Conservation (phyloP, 805 yeast species). For the Saccharomycopsis fodiens region DNA sequence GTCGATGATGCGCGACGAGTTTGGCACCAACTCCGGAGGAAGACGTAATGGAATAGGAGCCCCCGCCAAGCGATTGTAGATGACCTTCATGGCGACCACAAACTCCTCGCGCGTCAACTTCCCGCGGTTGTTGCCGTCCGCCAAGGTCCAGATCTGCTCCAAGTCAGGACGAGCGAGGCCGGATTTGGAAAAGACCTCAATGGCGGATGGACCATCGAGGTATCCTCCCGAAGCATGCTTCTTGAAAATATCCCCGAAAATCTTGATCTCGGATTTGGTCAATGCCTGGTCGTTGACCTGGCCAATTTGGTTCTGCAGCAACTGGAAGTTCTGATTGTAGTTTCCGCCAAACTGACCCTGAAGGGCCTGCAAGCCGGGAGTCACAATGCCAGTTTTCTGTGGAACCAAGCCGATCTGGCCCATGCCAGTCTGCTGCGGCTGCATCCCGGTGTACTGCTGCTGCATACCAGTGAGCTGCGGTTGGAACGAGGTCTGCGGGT, state of each 20-base stretch:
- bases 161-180: constrained; percentile 81
- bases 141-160: constrained; percentile 85
- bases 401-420: constrained; percentile 37
- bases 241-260: constrained; percentile 79
- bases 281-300: constrained; percentile 65
- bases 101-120: constrained; percentile 83
- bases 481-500: constrained; percentile 37
- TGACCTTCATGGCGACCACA: constrained; percentile 95
- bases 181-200: constrained; percentile 81
- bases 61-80: constrained; percentile 85
- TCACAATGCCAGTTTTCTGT: constrained; percentile 63
- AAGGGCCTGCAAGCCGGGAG: constrained; percentile 30
- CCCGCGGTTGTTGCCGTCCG: constrained; percentile 79
- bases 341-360: constrained; percentile 24
- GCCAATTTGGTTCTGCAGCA: constrained; percentile 28
- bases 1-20: constrained; percentile 67
- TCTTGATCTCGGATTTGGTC: constrained; percentile 38
- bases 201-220: constrained; percentile 75
- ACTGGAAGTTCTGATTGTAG: constrained; percentile 25
- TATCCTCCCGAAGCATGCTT: constrained; percentile 45
- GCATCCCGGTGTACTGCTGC: constrained; percentile 21
- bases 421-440: constrained; percentile 28
- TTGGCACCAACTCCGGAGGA: constrained; percentile 88
- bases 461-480: constrained; percentile 46
- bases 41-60: constrained; percentile 71